Conservation (phyloP, 2,329 filamentous ascomycete species). For the Sclerotinia nivalis region DNA sequence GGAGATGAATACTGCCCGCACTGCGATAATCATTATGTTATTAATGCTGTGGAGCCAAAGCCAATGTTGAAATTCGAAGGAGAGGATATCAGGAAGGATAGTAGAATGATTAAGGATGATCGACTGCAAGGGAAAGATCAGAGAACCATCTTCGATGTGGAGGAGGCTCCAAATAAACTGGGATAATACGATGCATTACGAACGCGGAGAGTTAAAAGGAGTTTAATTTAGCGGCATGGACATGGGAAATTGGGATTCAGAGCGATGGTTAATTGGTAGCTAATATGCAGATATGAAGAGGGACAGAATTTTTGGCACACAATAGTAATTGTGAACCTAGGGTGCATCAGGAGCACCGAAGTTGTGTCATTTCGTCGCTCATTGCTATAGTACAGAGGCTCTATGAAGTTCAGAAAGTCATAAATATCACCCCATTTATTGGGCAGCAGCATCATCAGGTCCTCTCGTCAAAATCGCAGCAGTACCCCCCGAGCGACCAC, state of each 20-base stretch:
- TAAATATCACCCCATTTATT: conserved; percentile 28
- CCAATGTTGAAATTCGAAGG: conserved; percentile 84
- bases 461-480: conserved; percentile 73
- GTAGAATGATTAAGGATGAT: conserved; percentile 91
- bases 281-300: conserved; percentile 15
- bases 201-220: not conserved
- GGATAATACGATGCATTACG: conserved; percentile 53
- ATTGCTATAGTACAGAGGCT: conserved; percentile 42
- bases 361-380: conserved; percentile 35
- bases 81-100: conserved; percentile 83
- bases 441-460: conserved; percentile 43
- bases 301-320: not conserved
- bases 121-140: conserved; percentile 60
- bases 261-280: conserved; percentile 3
- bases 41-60: conserved; percentile 85
- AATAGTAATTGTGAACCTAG: not conserved
- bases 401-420: conserved; percentile 34
- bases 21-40: conserved; percentile 97
- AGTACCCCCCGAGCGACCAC: conserved; percentile 68
- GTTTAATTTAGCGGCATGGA: conserved; percentile 40
- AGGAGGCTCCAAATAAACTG: conserved; percentile 71
- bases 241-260: not conserved
- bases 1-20: conserved; percentile 98
- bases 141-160: conserved; percentile 73
- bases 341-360: conserved; percentile 9